Conservation (phyloP, 176 grass and related monocot species). For the Lolium rigidum region DNA sequence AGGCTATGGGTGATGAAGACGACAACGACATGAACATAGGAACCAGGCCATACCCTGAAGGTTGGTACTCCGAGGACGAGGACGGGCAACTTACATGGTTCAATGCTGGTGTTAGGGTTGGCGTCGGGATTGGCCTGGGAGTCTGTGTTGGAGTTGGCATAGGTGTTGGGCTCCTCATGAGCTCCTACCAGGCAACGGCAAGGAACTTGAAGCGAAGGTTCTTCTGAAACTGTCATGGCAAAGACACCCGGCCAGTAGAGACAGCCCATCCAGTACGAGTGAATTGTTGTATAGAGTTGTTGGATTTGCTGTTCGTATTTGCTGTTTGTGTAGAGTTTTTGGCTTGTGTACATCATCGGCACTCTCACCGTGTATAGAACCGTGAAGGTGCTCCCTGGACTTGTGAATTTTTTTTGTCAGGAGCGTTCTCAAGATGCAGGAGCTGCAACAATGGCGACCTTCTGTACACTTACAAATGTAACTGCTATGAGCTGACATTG, state of each 20-base stretch:
- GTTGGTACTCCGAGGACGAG: conserved; percentile 60
- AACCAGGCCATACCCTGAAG: conserved; percentile 71
- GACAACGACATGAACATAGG: conserved; percentile 42
- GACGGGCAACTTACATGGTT: conserved; percentile 94
- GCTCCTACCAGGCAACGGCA: conserved; percentile 86
- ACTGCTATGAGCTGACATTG: not conserved
- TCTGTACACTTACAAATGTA: not conserved
- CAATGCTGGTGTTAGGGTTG: conserved; percentile 91
- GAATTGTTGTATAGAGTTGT: conserved; percentile 38
- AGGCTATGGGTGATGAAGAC: conserved; percentile 51
- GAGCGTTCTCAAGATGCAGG: not conserved
- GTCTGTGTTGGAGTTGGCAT: conserved; percentile 96
- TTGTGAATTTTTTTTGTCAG: not conserved
- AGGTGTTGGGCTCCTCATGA: conserved; percentile 89
- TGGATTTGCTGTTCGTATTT: conserved; percentile 33
- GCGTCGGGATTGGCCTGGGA: conserved; percentile 86
- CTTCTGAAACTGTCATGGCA: conserved; percentile 48
- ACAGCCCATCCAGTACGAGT: too few relatives aligned
- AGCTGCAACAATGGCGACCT: not conserved
- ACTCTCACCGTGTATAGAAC: conserved; percentile 18
- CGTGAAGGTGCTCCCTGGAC: conserved; percentile 25
- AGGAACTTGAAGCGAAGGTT: conserved; percentile 84
- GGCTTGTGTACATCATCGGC: not conserved
- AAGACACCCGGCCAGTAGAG: not conserved
- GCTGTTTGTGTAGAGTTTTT: conserved; percentile 30